phyloP scores from a whole-genome alignment of 495 filamentous ascomycete genomes.

The Lepraria neglecta region DNA sequence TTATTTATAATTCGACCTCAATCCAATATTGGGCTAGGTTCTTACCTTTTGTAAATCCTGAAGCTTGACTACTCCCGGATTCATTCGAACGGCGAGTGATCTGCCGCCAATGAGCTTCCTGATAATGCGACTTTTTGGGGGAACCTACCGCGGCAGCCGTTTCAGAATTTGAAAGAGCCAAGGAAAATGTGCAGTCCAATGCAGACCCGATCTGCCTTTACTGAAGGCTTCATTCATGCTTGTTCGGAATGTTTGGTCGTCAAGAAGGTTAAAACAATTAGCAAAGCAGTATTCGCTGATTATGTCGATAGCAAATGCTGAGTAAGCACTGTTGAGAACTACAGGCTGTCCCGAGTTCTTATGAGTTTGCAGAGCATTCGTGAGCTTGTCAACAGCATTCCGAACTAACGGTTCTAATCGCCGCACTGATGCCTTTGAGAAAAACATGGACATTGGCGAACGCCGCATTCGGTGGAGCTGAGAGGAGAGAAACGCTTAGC shows the following conservation, averaged over 20 bases:
- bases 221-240: not conserved
- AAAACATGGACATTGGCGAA: constrained; percentile 40
- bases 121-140: not conserved
- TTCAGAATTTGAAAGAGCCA: not conserved
- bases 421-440: constrained; percentile 42
- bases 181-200: not conserved
- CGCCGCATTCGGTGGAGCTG: constrained; percentile 39
- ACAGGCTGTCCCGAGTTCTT: constrained; percentile 27
- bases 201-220: not conserved
- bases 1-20: not conserved
- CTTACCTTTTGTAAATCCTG: not conserved
- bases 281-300: constrained; percentile 41
- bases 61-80: not conserved
- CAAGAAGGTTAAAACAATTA: constrained; percentile 32
- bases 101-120: not conserved
- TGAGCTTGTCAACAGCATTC: constrained; percentile 36
- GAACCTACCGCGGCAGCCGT: not conserved
- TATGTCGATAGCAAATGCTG: constrained; percentile 37
- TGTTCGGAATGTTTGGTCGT: constrained; percentile 12
- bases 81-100: not conserved
- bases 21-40: not conserved
- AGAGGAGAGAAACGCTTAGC: too few relatives aligned
- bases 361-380: constrained; percentile 30
- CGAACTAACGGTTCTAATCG: constrained; percentile 40
- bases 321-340: constrained; percentile 33